Evolutionary conservation across 495 filamentous ascomycete genomes (phyloP), one percentile per base, ranked within the genome.

Genomic region (Staphylotrichum tortipilum): DNA sequence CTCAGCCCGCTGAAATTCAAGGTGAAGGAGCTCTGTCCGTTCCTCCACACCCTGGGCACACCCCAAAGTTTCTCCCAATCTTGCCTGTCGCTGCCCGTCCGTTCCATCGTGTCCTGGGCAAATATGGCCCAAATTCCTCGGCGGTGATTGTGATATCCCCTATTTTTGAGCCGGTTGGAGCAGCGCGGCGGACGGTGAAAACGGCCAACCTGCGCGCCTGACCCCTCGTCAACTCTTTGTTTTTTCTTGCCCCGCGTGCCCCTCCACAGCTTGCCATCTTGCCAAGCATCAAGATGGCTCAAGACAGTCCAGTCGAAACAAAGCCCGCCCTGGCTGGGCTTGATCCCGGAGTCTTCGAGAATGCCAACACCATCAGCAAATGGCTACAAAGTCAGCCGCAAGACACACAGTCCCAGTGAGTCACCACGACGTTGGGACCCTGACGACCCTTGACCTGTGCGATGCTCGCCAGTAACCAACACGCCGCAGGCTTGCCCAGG

Each of bases 331-430:
- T 65, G 28, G 35, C 55, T 17, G 53, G 18, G 6, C 21, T 49
- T 7, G 34, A 47, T 11, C 19, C 46, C 2, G 51, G 44, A 8
- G 56, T 60, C 11, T 60, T 58, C 11, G 60, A 58, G 17, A 66
- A 66, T 52, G 64, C 61, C 33, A 64, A 65, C 31, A 65, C 64
- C 43, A 57, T 66, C 34, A 54, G 57, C 35, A 53, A 60, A 43
- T 66, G 64, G 64, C 28, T 66, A 12, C 29, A 57, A 39, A 55
- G 18, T 15, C 57, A 63, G 10, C 45, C 50, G 6, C 41, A 54
- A 10, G 44, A 56, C 18, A 34, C 33, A 4, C 53, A 48, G 8
- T 51, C 48, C 21, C 30, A 42, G 63, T 65, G 50, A 37, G 63
- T 29, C 6, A 17, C 19, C 42, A 36, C n/a, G n/a, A n/a, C 26